Conservation (phyloP, 169 alveolate genomes). For the Plasmodium vinckei region DNA sequence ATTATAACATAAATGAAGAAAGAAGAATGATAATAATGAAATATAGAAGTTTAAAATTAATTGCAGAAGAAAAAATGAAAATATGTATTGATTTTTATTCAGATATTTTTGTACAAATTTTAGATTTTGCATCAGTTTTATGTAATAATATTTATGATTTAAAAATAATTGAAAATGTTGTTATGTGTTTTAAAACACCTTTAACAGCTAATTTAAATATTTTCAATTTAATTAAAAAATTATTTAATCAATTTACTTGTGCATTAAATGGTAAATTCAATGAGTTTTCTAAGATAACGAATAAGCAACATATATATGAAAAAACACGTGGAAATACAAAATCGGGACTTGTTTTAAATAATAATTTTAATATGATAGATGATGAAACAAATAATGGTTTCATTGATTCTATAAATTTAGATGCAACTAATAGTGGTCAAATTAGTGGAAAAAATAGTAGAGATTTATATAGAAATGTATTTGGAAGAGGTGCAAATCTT, state of each 20-base stretch:
- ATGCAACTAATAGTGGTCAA: no score
- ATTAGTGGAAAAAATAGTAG: background rate
- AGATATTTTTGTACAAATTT: slow-evolving; percentile 54
- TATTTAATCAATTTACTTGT: slow-evolving; percentile 47
- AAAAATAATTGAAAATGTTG: slow-evolving; percentile 56
- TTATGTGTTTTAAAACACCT: slow-evolving; percentile 66
- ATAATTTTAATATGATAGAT: background rate
- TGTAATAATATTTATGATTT: slow-evolving; percentile 72
- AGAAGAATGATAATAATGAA: slow-evolving; percentile 55
- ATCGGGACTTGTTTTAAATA: background rate
- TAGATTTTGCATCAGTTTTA: slow-evolving; percentile 74
- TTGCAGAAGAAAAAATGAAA: slow-evolving; percentile 72
- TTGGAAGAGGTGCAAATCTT: background rate
- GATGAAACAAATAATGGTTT: background rate
- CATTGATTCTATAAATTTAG: background rate
- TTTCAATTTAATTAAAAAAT: slow-evolving; percentile 47
- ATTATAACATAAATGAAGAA: slow-evolving; percentile 55
- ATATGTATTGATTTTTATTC: slow-evolving; percentile 72
- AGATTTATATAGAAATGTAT: slow-evolving; percentile 13
- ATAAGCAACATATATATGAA: slow-evolving; percentile 23
- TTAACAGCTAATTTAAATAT: slow-evolving; percentile 72
- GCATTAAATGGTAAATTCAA: slow-evolving; percentile 16
- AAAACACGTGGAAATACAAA: slow-evolving; percentile 6
- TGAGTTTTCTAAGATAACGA: slow-evolving; percentile 53
- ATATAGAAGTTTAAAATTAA: slow-evolving; percentile 44